Base-by-base conservation (phyloP, 1,139 yeast genomes). In the Candida labiduridarum region DNA sequence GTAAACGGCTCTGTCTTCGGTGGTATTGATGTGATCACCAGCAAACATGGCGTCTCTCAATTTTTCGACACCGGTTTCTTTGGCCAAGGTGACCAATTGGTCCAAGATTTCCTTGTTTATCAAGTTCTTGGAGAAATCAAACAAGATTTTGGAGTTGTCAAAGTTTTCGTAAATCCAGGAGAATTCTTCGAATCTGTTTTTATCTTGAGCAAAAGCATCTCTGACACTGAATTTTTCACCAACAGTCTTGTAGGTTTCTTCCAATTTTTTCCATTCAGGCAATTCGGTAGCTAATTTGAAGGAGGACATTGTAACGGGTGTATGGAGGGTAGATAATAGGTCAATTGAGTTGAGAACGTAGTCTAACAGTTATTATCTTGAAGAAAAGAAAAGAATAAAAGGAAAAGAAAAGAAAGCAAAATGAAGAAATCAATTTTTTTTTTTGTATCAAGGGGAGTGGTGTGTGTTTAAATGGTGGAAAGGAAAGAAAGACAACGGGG, bases 1-100 rank as follows among this genome's bases (percentile, higher is more conserved):
- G 81, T 81, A 94, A 49, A 94, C 99, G 36, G 99, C 98, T 71
- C 99, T 86, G 71, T 84, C 88, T 75, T 94, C 99, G 55, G 99
- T 94, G 74, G 84, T 82, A 80, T 94, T 94, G 79, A 94, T 91
- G 75, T 90, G 91, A 53, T 86, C 89, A 67, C 99, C 99, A 33
- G 82, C 82, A 68, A 94, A 94, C 90, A 94, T 85, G 53, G 82
- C 89, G 63, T 92, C 95, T 69, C 99, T 85, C 68, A 94, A 84
- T 54, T 79, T 72, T 68, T 90, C 96, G 58, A 94, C 92, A 53
- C 85, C 82, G 59, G 97, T 92, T 72, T 94, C 96, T 69, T 85
- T 84, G 61, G 98, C 98, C 66, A 94, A 83, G 66, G 83, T 79
- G 57, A 89, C 57, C 68, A 94, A 82, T 52, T 83, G 72, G 36